A percentile compares a stretch with the other conserved stretches of the same genome.
Conservation (phyloP, 208 protist genomes). For the Acanthamoeba castellanii region DNA sequence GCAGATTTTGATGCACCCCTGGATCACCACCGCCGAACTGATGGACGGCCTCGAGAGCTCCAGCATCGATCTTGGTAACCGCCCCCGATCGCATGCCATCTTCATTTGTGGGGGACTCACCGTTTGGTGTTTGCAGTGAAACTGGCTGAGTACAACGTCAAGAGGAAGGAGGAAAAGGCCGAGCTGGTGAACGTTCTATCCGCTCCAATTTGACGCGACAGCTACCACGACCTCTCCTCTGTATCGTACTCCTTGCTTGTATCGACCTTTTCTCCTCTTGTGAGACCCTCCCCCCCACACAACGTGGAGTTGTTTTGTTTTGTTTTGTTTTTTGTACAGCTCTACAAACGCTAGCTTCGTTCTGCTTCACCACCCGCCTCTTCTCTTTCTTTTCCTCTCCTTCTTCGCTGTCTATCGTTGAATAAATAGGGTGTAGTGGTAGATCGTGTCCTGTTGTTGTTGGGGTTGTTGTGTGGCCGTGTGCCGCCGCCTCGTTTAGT, state of each 20-base stretch:
- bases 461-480: not conserved
- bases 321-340: constrained; percentile 30
- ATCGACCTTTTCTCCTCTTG: not conserved
- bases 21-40: constrained; percentile 71
- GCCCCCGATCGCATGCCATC: no score
- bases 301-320: not conserved
- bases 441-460: no score
- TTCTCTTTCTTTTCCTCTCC: constrained; percentile 5
- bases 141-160: constrained; percentile 50
- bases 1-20: constrained; percentile 83
- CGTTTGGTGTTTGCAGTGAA: not conserved
- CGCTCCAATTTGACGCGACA: not conserved
- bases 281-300: no score
- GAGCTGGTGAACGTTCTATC: not conserved
- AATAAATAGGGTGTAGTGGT: not conserved
- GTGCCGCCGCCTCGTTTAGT: not conserved
- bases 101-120: not conserved
- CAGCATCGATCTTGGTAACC: not conserved
- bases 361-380: not conserved
- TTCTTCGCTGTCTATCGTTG: not conserved
- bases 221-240: not conserved
- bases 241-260: not conserved
- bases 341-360: constrained; percentile 7
- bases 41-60: constrained; percentile 9
- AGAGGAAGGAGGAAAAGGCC: constrained; percentile 49